Evolutionary conservation across 2,329 filamentous ascomycete genomes (phyloP), one percentile per base, ranked within the genome.

Genomic region (Triangularia verruculosa): DNA sequence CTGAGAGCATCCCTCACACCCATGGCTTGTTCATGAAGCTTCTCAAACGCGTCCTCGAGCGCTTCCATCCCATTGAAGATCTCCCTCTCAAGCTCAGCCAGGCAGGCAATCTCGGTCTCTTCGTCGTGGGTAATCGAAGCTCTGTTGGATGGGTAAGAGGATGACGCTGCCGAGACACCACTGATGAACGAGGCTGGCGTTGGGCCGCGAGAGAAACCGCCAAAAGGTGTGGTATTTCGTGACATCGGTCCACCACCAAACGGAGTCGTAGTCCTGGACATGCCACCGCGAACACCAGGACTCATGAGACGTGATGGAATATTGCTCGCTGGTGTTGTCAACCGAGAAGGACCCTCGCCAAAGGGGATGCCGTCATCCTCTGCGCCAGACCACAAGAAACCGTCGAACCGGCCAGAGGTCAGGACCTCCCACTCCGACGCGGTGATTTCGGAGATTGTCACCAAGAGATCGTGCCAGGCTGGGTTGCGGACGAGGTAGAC

Each of bases 361-460:
- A 76, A 57, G 66, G 77, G 62, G 68, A 72, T 69, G 28, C 71
- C 67, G 25, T 75, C 72, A 25, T 85, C 83, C 60, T 97, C 93
- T 6, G 92, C 92, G 22, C 94, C 94, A 53, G 92, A 96, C 87
- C 94, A 96, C 20, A 97, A 82, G 77, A 98, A 98, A 3, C 94
- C 94, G 73, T 97, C 93, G 71, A 98, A 98, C 27, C 94, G 90
- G 27, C 94, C 94, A 0, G 94, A 97, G 4, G 90, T 92, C 12
- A 98, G 82, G 61, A 98, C 96, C 67, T 97, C 94, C 94, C 94
- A 98, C 76, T 98, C 94, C n/a, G 91, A 90, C 55, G 88, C 86
- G 73, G 90, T 95, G 70, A 98, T 95, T 59, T 93, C 92, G 34
- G 91, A 89, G 57, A 97, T 83, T 0, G 94, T 97, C 47, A 92